Conservation (phyloP, 73 alveolate genomes). For the Halteria grandinella region DNA sequence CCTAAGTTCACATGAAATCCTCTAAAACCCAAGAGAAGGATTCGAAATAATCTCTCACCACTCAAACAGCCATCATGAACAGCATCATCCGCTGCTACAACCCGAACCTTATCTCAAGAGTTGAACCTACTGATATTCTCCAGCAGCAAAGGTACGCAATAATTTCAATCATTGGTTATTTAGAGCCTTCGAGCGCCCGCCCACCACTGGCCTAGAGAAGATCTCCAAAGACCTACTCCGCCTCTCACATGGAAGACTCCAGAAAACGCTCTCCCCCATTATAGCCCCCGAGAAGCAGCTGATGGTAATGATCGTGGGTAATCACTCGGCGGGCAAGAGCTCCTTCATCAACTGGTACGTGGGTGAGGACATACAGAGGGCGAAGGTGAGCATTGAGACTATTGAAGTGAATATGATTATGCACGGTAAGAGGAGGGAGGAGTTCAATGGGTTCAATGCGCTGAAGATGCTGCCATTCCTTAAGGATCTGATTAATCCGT, state of each 20-base stretch:
- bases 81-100: too few species aligned
- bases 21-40: too few species aligned
- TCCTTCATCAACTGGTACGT: conserved; percentile 60
- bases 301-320: conserved; percentile 55
- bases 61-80: too few species aligned
- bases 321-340: conserved; percentile 66
- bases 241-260: background rate
- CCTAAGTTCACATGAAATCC: too few species aligned
- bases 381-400: conserved; percentile 62
- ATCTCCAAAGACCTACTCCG: conserved; percentile 1
- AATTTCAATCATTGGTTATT: too few species aligned
- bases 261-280: background rate
- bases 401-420: conserved; percentile 50
- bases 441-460: conserved; percentile 42
- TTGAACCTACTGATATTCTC: too few species aligned
- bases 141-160: too few species aligned
- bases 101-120: too few species aligned
- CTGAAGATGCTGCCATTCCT: conserved; percentile 35
- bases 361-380: conserved; percentile 41
- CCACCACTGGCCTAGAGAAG: conserved; percentile 21
- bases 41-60: too few species aligned
- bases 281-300: conserved; percentile 43
- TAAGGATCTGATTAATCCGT: conserved; percentile 1
- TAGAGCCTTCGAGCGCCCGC: too few species aligned
- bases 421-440: conserved; percentile 28